A percentile compares a stretch with the other conserved stretches of the same genome.
Evolutionary conservation across 768 basidiomycete genomes (phyloP).

Genomic region (Xerocomellus amylosporus): DNA sequence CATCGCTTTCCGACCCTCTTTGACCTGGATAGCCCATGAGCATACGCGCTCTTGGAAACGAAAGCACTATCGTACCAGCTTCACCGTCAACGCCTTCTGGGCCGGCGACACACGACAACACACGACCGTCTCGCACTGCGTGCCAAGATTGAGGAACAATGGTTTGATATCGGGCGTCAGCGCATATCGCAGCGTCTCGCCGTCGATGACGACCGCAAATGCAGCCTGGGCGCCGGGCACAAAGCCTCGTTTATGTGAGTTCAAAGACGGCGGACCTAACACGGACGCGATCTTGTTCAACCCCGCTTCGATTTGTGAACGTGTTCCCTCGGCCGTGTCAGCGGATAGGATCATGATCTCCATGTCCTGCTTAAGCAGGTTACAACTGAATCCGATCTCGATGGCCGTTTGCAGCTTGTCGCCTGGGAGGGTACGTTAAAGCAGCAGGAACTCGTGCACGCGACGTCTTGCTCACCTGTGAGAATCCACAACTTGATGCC

Average conservation of each 20-base stretch:
- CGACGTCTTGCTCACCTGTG: slow-evolving; percentile 56
- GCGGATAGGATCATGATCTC: slow-evolving; percentile 97
- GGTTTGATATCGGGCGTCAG: slow-evolving; percentile 74
- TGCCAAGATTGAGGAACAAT: slow-evolving; percentile 87
- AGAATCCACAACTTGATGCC: slow-evolving; percentile 99
- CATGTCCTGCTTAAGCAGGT: slow-evolving; percentile 91
- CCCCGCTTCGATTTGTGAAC: slow-evolving; percentile 86
- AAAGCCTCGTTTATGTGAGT: slow-evolving; percentile 63
- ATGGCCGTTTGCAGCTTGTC: slow-evolving; percentile 99
- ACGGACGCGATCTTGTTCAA: slow-evolving; percentile 92
- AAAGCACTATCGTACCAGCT: slow-evolving; percentile 56
- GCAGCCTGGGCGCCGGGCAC: slow-evolving; percentile 61
- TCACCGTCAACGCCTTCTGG: slow-evolving; percentile 96
- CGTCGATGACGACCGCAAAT: slow-evolving; percentile 96
- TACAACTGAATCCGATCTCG: slow-evolving; percentile 95
- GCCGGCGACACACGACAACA: slow-evolving; percentile 98
- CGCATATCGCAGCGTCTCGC: slow-evolving; percentile 85
- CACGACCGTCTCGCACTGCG: slow-evolving; percentile 96
- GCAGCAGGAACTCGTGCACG: not conserved
- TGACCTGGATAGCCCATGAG: slow-evolving; percentile 55
- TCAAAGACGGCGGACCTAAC: slow-evolving; percentile 68
- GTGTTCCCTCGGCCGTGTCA: slow-evolving; percentile 68
- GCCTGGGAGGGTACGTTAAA: slow-evolving; percentile 42
- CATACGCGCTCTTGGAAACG: not conserved
- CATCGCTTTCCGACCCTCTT: slow-evolving; percentile 95